These are phyloP conservation scores for Litchi chinensis DNA, from an alignment of 345 rosid species.

Conservation along the genomic window DNA sequence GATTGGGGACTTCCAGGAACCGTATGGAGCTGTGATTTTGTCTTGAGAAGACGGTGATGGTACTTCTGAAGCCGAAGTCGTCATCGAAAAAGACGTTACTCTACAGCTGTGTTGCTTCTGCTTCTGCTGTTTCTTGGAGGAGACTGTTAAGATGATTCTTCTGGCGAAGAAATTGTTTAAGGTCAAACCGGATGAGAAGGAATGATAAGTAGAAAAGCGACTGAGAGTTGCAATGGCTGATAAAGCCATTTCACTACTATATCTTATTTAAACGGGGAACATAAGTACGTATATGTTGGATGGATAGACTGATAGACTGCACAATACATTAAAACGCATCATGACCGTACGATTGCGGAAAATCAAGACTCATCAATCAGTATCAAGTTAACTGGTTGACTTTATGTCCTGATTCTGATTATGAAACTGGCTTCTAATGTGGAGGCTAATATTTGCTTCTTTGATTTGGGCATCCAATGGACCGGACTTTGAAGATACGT, in stretches of 20 bases:
- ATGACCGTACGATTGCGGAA: neutral
- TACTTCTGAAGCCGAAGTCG: conserved; percentile 10
- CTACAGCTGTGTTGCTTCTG: conserved; percentile 1
- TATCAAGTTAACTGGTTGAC: neutral
- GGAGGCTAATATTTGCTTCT: too few species aligned
- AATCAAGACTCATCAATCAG: neutral
- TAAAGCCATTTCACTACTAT: conserved; percentile 27
- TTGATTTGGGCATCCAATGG: too few species aligned
- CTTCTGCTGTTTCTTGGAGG: conserved; percentile 4
- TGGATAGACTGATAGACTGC: neutral
- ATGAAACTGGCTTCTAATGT: too few species aligned
- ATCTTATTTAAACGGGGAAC: neutral
- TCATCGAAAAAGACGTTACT: conserved; percentile 58
- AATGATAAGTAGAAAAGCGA: conserved; percentile 30
- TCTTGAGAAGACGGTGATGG: conserved; percentile 14
- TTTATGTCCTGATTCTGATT: too few species aligned
- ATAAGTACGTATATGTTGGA: neutral
- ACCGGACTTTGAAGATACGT: too few species aligned
- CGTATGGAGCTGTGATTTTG: conserved; percentile 67
- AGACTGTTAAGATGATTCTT: conserved; percentile 4
- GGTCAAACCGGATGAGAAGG: conserved; percentile 2
- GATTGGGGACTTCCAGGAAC: conserved; percentile 95
- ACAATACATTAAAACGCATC: neutral
- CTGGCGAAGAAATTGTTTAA: neutral
- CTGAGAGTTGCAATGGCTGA: conserved; percentile 29